A percentile compares a stretch with the other conserved stretches of the same genome.
Conservation (phyloP, 202 grass and related monocot species). For the Schoenoplectus triqueter region DNA sequence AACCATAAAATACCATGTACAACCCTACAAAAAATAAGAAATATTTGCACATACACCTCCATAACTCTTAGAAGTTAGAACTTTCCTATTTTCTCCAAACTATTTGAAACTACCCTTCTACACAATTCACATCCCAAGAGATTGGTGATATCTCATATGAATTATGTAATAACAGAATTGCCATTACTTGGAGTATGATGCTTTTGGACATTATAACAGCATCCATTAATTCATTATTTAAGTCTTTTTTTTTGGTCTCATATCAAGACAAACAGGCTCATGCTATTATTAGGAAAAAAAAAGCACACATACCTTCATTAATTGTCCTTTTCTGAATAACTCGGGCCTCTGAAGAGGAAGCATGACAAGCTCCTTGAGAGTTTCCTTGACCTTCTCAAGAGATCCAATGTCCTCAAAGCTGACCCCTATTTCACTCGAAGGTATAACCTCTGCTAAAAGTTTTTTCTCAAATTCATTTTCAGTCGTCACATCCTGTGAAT, state of each 20-base stretch:
- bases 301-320: slow-evolving; percentile 70
- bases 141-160: not conserved
- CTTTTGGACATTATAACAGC: not conserved
- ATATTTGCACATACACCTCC: slow-evolving; percentile 32
- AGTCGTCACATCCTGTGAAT: slow-evolving; percentile 72
- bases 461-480: slow-evolving; percentile 98
- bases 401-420: slow-evolving; percentile 93
- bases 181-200: slow-evolving; percentile 3
- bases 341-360: slow-evolving; percentile 96
- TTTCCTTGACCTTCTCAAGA: slow-evolving; percentile 95
- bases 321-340: slow-evolving; percentile 90
- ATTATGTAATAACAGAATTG: not conserved
- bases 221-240: slow-evolving; percentile 4
- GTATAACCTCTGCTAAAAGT: slow-evolving; percentile 92
- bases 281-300: slow-evolving; percentile 22
- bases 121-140: not conserved
- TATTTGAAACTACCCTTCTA: not conserved
- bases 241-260: not conserved
- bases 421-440: slow-evolving; percentile 92
- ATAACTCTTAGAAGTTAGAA: not conserved
- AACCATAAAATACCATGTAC: slow-evolving; percentile 35
- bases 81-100: slow-evolving; percentile 4
- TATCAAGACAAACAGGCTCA: not conserved
- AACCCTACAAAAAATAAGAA: slow-evolving; percentile 34
- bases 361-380: slow-evolving; percentile 97